Conservation (phyloP, 495 filamentous ascomycete species). For the Penicillium bovifimosum region DNA sequence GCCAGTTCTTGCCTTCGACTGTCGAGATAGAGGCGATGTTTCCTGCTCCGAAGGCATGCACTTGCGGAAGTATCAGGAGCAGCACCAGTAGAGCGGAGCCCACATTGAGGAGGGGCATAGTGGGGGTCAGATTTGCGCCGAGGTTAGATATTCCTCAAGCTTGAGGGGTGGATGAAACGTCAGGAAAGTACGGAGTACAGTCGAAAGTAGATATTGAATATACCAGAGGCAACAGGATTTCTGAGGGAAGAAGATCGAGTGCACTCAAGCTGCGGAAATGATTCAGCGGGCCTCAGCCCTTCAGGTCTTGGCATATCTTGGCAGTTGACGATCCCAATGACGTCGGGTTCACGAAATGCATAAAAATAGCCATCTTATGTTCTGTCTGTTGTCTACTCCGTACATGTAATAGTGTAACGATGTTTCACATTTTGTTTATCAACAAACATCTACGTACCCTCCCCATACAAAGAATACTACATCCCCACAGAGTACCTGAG, state of each 20-base stretch:
- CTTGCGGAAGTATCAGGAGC: conserved; percentile 49
- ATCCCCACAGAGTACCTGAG: neutral
- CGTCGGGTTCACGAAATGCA: neutral
- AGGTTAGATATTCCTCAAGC: neutral
- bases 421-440: neutral
- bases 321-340: conserved; percentile 2
- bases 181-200: neutral
- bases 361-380: neutral
- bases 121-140: conserved; percentile 5
- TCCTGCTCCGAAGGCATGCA: conserved; percentile 83
- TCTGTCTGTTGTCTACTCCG: too few species aligned
- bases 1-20: conserved; percentile 92
- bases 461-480: neutral
- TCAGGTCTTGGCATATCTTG: conserved; percentile 2
- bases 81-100: conserved; percentile 44
- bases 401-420: too few species aligned
- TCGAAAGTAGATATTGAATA: neutral
- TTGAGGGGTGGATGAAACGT: neutral
- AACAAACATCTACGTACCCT: neutral
- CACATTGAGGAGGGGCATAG: conserved; percentile 30
- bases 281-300: neutral
- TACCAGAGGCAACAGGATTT: neutral
- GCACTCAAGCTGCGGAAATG: neutral
- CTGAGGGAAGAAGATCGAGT: neutral
- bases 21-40: conserved; percentile 89